Conservation (phyloP, 371 early-diverging fungal species). For the Mucor circinelloides region DNA sequence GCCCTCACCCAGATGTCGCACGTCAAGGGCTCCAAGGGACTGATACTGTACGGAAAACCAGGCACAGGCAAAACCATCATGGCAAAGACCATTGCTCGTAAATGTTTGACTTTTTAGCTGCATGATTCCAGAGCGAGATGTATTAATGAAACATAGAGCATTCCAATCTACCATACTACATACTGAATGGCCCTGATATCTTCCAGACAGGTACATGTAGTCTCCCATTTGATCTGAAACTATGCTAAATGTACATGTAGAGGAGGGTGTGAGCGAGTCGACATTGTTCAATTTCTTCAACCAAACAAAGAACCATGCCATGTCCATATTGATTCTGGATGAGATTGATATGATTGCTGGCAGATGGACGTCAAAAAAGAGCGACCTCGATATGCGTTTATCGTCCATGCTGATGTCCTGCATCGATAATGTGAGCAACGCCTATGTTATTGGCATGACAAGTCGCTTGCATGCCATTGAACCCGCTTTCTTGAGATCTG, state of each 20-base stretch:
- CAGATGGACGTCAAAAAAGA: constrained; percentile 38
- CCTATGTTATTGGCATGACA: constrained; percentile 60
- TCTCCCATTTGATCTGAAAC: background rate
- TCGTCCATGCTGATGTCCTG: constrained; percentile 24
- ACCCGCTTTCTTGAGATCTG: constrained; percentile 55
- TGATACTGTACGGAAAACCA: constrained; percentile 60
- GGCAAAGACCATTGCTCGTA: constrained; percentile 58
- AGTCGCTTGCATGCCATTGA: constrained; percentile 63
- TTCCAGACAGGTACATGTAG: constrained; percentile 60
- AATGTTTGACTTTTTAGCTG: background rate
- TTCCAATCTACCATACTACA: constrained; percentile 57
- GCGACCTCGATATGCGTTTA: constrained; percentile 37
- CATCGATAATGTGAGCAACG: constrained; percentile 44
- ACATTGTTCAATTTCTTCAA: constrained; percentile 46
- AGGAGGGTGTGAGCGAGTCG: constrained; percentile 62
- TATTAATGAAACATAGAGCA: constrained; percentile 21
- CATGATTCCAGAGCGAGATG: background rate
- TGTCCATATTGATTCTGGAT: constrained; percentile 59
- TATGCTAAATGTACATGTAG: constrained; percentile 23
- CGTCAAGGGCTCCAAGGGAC: constrained; percentile 47
- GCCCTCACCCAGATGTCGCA: constrained; percentile 14
- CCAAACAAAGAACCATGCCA: constrained; percentile 22
- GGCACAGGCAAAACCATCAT: constrained; percentile 69
- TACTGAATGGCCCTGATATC: constrained; percentile 72
- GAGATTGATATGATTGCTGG: constrained; percentile 67